These are phyloP conservation scores for Wallacemonas sp. DNA, from an alignment of 208 protist species.

Conservation along the genomic window DNA sequence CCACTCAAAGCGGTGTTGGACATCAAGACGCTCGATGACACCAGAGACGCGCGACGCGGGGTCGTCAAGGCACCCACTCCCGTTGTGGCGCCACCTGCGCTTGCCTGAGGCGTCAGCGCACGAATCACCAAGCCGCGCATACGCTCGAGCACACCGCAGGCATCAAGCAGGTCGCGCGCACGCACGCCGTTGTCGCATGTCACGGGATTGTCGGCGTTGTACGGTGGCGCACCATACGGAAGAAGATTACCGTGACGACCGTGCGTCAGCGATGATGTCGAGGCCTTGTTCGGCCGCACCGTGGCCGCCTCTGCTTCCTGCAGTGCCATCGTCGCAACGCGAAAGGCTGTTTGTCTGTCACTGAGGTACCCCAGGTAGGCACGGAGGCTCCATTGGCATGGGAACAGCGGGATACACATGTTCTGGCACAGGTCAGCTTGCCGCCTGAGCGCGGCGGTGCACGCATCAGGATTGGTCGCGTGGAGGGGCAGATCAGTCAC, in stretches of 20 bases:
- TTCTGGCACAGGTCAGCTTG: slow-evolving; percentile 25
- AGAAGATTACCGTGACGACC: too few species aligned
- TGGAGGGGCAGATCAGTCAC: slow-evolving; percentile 31
- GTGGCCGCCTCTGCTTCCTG: not conserved
- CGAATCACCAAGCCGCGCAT: slow-evolving; percentile 1
- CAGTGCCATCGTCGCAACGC: not conserved
- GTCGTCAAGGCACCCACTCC: too few species aligned
- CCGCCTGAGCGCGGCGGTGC: slow-evolving; percentile 19
- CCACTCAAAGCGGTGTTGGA: not conserved
- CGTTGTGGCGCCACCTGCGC: too few species aligned
- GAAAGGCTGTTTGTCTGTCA: slow-evolving; percentile 12
- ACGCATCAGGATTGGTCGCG: slow-evolving; percentile 5
- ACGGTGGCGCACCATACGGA: too few species aligned
- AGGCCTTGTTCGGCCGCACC: too few species aligned
- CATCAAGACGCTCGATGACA: too few species aligned
- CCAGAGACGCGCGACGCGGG: not conserved
- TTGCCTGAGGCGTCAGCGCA: not conserved
- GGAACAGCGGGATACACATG: slow-evolving; percentile 12
- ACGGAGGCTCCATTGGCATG: slow-evolving; percentile 29
- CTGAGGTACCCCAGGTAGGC: slow-evolving; percentile 32
- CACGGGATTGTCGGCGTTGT: too few species aligned
- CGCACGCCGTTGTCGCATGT: not conserved
- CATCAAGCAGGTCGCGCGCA: not conserved
- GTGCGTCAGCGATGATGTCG: too few species aligned
- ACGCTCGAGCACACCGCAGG: slow-evolving; percentile 8